Evolutionary conservation across 371 early-diverging fungal genomes (phyloP).

Genomic region (Syncephalastrum sp.): DNA sequence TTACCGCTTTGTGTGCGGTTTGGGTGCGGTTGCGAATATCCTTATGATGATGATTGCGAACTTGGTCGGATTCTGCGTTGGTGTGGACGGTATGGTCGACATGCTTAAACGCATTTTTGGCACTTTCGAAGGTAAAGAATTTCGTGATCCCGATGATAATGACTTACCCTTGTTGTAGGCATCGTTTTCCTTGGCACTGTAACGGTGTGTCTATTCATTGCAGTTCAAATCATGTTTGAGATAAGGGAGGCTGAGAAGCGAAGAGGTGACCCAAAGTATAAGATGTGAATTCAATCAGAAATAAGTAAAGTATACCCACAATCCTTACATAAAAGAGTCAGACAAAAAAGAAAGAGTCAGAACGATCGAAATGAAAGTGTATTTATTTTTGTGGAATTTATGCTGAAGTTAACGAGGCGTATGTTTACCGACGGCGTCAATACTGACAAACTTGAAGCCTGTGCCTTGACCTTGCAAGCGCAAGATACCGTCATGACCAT

Average conservation of each 20-base stretch:
- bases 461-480: constrained; percentile 57
- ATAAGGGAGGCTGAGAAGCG: constrained; percentile 70
- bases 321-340: no score
- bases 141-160: background rate
- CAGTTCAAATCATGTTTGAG: constrained; percentile 86
- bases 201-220: constrained; percentile 60
- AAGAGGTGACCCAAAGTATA: constrained; percentile 45
- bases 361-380: no score
- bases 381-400: background rate
- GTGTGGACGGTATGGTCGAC: constrained; percentile 77
- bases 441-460: constrained; percentile 64
- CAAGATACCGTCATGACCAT: constrained; percentile 83
- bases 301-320: no score
- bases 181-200: constrained; percentile 49
- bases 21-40: constrained; percentile 87
- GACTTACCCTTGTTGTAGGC: constrained; percentile 22
- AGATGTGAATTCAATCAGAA: constrained; percentile 24
- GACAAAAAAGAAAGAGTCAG: no score
- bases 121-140: constrained; percentile 36
- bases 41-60: constrained; percentile 93
- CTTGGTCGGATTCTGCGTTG: constrained; percentile 91
- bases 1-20: constrained; percentile 79
- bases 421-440: constrained; percentile 64
- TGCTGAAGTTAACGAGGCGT: constrained; percentile 6
- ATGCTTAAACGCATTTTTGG: constrained; percentile 56